Base-by-base conservation (phyloP, 345 rosid species). In the Chamaenerion angustifolium region DNA sequence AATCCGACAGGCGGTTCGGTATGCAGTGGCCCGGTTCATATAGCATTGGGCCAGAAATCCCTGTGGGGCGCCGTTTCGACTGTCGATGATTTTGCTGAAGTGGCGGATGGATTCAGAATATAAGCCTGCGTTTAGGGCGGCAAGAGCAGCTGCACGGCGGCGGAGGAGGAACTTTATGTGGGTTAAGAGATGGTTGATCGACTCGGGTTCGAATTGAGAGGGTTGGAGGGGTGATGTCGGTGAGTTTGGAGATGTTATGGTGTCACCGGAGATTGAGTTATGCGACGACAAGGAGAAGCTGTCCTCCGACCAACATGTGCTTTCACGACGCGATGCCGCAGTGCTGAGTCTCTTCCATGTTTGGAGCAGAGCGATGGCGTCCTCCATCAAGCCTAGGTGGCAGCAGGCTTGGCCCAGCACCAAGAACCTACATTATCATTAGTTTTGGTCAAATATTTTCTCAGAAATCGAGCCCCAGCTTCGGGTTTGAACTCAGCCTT, bases 351-450 rank as follows among this genome's bases (percentile, higher is more conserved):
- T 68, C 59, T 71, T 75, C 48, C 80, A 76, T 14, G 74, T 68
- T 37, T 75, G 80, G 8, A 75, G 68, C 0, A 75, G 74, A 45
- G 62, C 76, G 68, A 75, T 57, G 14, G 80, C 76, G 50, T 75
- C 80, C 60, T 75, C 80, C 80, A 75, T 71, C 2, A 71, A 64
- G 49, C 80, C 80, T 13, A 75, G 59, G 50, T 72, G 75, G 63
- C 73, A 60, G 51, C 77, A 72, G 1, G 75, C 81, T 59, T 69
- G 72, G 46, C 81, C 77, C 6, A 69, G 57, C 14, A 69, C 64
- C 71, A 55, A 48, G 57, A 64, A 72, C 58, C 76, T 75, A 68
- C 60, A 47, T 4, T 4, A 12, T 40, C 16, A 16, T 3, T 10
- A 16, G 43, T 42, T 17, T 31, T 7, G 7, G 37, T 31, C 37